Evolutionary conservation across 495 filamentous ascomycete species (phyloP), one percentile per base, ranked within the genome.

Genomic region (Patellaria atrata): DNA sequence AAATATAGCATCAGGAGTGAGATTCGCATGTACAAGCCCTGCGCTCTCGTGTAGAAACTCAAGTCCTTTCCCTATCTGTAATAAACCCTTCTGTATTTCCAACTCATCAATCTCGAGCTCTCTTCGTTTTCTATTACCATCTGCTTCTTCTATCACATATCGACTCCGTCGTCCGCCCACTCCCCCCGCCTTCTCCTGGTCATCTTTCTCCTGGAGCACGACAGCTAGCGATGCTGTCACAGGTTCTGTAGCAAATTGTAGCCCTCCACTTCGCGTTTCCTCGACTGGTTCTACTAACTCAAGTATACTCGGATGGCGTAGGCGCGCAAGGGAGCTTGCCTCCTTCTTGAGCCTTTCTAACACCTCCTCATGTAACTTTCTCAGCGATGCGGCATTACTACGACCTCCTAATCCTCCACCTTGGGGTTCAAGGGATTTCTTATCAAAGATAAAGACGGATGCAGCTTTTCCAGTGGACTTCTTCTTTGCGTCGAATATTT

Each of bases 11-110:
- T 97, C 89, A 0, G 89, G 91, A 1, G 85, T 96, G 38, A 97
- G 59, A 50, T 97, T 97, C 14, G 77, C 81, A 56, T 97, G 89
- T 1, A 96, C 81, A 16, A 96, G 64, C 0, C 81, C 83, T 18
- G 89, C 89, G 51, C 87, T 94, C 53, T 96, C 89, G 48, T 97
- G 89, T 13, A 97, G 62, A 47, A 97, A 97, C 58, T 97, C 86
- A 16, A 97, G 61, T 12, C 85, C 89, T 54, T 93, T 94, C 42
- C 81, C 83, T 24, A 96, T 68, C 56, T 97, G 89, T 30, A 94
- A 58, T 26, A 96, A 55, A 0, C 89, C 89, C 59, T 96, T 96
- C 54, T 96, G 89, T 43, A 96, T 89, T 54, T 97, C 89, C 43
- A 97, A 60, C 59, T 97, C 89, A 52, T 97, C 91, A 38, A 97